Evolutionary conservation across 1,284 basidiomycete genomes (phyloP), one percentile per base, ranked within the genome.

Genomic region (Pseudozyma tsukubaensis): DNA sequence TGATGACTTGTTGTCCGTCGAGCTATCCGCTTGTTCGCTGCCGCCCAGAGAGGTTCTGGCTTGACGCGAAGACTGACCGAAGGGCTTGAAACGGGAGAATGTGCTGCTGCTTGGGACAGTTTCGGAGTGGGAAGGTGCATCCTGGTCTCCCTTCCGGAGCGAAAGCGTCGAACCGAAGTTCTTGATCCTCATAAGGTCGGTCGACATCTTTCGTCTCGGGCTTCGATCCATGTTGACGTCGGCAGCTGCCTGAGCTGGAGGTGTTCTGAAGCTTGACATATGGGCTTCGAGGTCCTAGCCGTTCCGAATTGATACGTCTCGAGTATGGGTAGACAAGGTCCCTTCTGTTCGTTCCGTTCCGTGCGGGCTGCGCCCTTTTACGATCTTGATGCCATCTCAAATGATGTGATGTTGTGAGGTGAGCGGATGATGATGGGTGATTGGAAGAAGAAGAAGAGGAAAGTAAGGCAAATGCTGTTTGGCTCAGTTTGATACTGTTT

Each of bases 101-200:
- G 72, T 58, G 39, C 53, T 43, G 40, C 50, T 60, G 11, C 57
- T 18, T 4, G 54, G 44, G 18, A 53, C 16, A 2, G 42, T 18
- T 13, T 64, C 60, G 44, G 52, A 35, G 10, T 39, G 52, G 11
- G 57, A 32, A 21, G 58, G 21, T 3, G 61, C 40, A 4, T 66
- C 69, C n/a, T 37, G 52, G 9, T 75, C 68, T 34, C 50, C 18
- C 44, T 65, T 67, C 43, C 68, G 68, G 6, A 75, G 61, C 2
- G 72, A 75, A 2, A 75, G 50, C 1, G 68, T 44, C 12, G 67
- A 75, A 14, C 63, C 59, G 44, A 71, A 68, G 56, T 71, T 71
- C 24, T 64, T 71, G 50, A 66, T 59, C 40, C 72, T 62, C 39
- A 39, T 52, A 19, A 71, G 57, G 35, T 75, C 72, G 16, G 42